Conservation (phyloP, 2,329 filamentous ascomycete species). For the Trichoderma guizhouense region DNA sequence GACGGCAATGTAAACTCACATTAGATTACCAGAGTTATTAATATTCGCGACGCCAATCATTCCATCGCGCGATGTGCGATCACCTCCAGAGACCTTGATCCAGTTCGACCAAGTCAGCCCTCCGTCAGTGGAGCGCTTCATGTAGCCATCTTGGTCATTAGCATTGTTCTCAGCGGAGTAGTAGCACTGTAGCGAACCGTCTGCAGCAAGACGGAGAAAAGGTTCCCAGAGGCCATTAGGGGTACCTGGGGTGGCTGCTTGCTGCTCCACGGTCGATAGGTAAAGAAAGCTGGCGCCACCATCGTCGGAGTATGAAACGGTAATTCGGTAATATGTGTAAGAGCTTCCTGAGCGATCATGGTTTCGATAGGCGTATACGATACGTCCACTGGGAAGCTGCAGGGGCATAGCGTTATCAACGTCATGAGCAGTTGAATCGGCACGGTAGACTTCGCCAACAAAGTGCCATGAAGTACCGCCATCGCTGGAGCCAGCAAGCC, state of each 20-base stretch:
- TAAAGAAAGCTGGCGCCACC: conserved; percentile 37
- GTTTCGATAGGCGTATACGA: conserved; percentile 38
- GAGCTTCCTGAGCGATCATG: conserved; percentile 28
- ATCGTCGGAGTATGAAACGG: conserved; percentile 41
- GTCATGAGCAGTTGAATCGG: background rate
- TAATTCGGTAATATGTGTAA: conserved; percentile 40
- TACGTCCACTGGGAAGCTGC: conserved; percentile 34
- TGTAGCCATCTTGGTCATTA: conserved; percentile 33
- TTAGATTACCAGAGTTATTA: conserved; percentile 12
- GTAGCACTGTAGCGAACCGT: conserved; percentile 42
- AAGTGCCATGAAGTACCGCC: background rate
- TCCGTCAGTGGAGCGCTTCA: conserved; percentile 33
- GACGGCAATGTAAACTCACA: background rate
- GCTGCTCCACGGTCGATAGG: conserved; percentile 29
- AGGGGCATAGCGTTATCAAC: conserved; percentile 34
- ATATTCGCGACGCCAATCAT: conserved; percentile 43
- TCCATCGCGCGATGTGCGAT: conserved; percentile 38
- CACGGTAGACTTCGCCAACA: conserved; percentile 3
- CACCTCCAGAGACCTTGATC: conserved; percentile 35
- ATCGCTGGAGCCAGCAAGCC: background rate
- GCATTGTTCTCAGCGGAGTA: conserved; percentile 41
- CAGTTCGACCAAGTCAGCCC: conserved; percentile 37
- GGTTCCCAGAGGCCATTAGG: conserved; percentile 45
- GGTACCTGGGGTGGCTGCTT: background rate
- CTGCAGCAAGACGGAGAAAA: conserved; percentile 37